phyloP scores from a whole-genome alignment of 345 rosid genomes.

The Isatis tinctoria region DNA sequence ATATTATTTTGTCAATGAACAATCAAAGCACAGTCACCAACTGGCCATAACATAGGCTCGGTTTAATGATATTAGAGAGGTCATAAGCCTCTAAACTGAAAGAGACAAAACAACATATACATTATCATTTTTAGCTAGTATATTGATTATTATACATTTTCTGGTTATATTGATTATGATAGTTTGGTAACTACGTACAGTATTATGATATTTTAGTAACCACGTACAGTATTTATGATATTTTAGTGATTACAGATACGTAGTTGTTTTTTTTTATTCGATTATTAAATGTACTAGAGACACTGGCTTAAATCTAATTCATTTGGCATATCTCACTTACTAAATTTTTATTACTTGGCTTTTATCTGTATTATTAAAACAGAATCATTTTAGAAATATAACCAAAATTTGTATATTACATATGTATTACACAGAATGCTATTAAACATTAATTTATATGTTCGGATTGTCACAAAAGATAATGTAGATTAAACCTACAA shows the following conservation, averaged over 20 bases:
- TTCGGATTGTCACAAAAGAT: no score
- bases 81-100: background rate
- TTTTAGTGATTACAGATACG: background rate
- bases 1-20: background rate
- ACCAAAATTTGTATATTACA: no score
- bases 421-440: no score
- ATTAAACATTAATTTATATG: no score
- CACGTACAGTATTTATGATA: no score
- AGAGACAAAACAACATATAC: background rate
- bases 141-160: background rate
- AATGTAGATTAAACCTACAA: no score
- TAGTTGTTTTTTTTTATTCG: background rate
- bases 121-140: background rate
- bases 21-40: slow-evolving; percentile 13
- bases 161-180: background rate
- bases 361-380: no score
- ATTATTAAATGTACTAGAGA: background rate
- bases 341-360: background rate
- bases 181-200: background rate
- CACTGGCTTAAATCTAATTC: background rate
- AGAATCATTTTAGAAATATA: no score
- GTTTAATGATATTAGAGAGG: background rate
- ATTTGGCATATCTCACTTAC: background rate
- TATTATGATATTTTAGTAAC: no score
- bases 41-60: background rate